Conservation (phyloP, 305 asterid species). For the Lippia alba region DNA sequence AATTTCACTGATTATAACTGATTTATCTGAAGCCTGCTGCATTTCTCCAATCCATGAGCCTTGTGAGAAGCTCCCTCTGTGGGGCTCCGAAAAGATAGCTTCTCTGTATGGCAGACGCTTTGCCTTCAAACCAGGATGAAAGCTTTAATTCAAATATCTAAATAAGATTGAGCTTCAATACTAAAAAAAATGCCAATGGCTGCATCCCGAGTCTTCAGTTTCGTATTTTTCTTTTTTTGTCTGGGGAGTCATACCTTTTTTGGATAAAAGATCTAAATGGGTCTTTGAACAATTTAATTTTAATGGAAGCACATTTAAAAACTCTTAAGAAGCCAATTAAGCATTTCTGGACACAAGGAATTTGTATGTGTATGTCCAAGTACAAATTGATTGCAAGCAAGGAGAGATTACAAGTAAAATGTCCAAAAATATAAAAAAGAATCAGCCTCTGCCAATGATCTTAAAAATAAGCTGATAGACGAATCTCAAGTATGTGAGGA, state of each 20-base stretch:
- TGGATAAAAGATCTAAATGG: background rate
- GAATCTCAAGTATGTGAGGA: background rate
- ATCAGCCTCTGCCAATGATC: background rate
- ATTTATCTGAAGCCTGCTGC: conserved; percentile 94
- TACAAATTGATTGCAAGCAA: background rate
- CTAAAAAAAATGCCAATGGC: background rate
- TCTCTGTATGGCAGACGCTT: conserved; percentile 88
- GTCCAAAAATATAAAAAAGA: too few relatives aligned
- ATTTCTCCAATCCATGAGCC: conserved; percentile 98
- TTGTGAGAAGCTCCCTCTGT: conserved; percentile 75
- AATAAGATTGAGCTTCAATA: conserved; percentile 10
- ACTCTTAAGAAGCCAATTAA: background rate
- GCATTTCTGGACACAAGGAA: conserved; percentile 20
- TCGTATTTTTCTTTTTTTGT: background rate
- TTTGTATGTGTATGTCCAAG: background rate
- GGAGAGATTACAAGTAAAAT: background rate
- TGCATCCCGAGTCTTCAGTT: conserved; percentile 16
- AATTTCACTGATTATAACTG: conserved; percentile 94
- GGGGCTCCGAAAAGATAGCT: conserved; percentile 61
- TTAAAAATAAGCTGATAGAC: conserved; percentile 11
- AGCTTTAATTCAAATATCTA: background rate
- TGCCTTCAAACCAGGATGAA: conserved; percentile 61
- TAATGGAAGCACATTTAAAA: conserved; percentile 3
- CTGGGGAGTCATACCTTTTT: background rate
- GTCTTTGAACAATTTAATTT: background rate